A percentile compares a stretch with the other conserved stretches of the same genome.
These are phyloP conservation scores for Salmacisia buchloeana DNA, from an alignment of 1,284 basidiomycete species.

Conservation along the genomic window DNA sequence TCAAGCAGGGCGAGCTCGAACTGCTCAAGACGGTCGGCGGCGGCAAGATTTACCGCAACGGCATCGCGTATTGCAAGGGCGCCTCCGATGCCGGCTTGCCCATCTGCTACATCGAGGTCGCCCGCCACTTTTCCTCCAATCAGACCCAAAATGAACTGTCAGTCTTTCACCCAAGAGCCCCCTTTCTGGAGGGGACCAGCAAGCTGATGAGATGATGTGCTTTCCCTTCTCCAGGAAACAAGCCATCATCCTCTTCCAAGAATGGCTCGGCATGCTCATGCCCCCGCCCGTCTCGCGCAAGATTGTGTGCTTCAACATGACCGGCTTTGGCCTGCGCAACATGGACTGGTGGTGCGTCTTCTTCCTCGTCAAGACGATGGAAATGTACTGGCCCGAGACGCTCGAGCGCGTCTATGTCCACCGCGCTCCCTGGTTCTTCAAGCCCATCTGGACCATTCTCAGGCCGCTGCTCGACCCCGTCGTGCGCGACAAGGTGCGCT, in stretches of 20 bases:
- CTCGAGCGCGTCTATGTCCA: conserved; percentile 41
- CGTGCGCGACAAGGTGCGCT: conserved; percentile 41
- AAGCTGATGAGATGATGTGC: too few relatives aligned
- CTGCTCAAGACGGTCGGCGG: conserved; percentile 34
- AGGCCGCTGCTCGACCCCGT: conserved; percentile 41
- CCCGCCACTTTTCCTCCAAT: conserved; percentile 35
- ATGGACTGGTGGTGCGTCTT: conserved; percentile 46
- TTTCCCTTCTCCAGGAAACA: conserved; percentile 21
- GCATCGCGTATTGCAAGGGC: conserved; percentile 36
- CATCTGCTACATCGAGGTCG: conserved; percentile 44
- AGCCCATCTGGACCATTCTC: conserved; percentile 43
- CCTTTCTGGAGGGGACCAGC: neutral
- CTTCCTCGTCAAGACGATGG: conserved; percentile 47
- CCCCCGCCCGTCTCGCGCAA: conserved; percentile 41
- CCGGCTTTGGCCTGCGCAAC: conserved; percentile 42
- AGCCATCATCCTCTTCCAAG: conserved; percentile 36
- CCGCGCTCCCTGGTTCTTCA: conserved; percentile 46
- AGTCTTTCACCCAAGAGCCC: neutral
- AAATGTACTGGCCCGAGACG: conserved; percentile 40
- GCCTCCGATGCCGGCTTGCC: conserved; percentile 35
- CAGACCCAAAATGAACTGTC: conserved; percentile 42
- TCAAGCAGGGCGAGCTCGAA: conserved; percentile 31
- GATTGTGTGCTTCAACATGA: conserved; percentile 45
- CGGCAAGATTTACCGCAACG: conserved; percentile 38
- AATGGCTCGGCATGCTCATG: conserved; percentile 34